These are phyloP conservation scores for Geotrichum restrictum DNA, from an alignment of 1,139 yeast genomes.

Conservation along the genomic window DNA sequence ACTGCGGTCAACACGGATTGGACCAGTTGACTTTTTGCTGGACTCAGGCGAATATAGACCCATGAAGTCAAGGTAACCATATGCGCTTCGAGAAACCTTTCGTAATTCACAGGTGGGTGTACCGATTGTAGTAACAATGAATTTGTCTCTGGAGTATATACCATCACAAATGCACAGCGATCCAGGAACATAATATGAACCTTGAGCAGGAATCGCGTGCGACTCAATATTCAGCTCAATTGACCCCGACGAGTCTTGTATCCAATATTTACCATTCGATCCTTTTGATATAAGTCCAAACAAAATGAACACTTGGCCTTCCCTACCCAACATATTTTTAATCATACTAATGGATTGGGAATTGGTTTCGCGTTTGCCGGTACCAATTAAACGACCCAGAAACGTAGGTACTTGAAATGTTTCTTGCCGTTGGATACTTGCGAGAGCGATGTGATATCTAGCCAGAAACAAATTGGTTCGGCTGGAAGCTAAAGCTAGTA, in stretches of 20 bases:
- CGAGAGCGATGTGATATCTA: slow-evolving; percentile 60
- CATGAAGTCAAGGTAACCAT: slow-evolving; percentile 75
- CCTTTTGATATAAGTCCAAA: slow-evolving; percentile 71
- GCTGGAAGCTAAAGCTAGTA: slow-evolving; percentile 37
- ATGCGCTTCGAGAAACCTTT: slow-evolving; percentile 58
- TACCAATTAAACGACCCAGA: slow-evolving; percentile 25
- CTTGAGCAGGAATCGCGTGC: slow-evolving; percentile 55
- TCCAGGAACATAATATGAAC: slow-evolving; percentile 73
- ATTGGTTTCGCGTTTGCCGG: slow-evolving; percentile 25
- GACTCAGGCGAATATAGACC: slow-evolving; percentile 53
- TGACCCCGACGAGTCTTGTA: slow-evolving; percentile 78
- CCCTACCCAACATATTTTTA: slow-evolving; percentile 80
- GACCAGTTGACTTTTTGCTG: slow-evolving; percentile 24
- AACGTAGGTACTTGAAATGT: slow-evolving; percentile 51
- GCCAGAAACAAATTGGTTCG: slow-evolving; percentile 40
- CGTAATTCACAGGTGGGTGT: slow-evolving; percentile 89
- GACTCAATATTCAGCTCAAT: slow-evolving; percentile 68
- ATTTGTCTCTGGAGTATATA: slow-evolving; percentile 62
- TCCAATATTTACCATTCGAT: slow-evolving; percentile 61
- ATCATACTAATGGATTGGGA: slow-evolving; percentile 64
- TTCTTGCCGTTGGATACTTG: slow-evolving; percentile 72
- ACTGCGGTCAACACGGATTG: slow-evolving; percentile 42
- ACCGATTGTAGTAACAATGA: slow-evolving; percentile 70
- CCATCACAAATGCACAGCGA: slow-evolving; percentile 83
- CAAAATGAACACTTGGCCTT: slow-evolving; percentile 67